A percentile compares a stretch with the other conserved stretches of the same genome.
phyloP scores from a whole-genome alignment of 495 filamentous ascomycete species.

The Cercophora newfieldiana region DNA sequence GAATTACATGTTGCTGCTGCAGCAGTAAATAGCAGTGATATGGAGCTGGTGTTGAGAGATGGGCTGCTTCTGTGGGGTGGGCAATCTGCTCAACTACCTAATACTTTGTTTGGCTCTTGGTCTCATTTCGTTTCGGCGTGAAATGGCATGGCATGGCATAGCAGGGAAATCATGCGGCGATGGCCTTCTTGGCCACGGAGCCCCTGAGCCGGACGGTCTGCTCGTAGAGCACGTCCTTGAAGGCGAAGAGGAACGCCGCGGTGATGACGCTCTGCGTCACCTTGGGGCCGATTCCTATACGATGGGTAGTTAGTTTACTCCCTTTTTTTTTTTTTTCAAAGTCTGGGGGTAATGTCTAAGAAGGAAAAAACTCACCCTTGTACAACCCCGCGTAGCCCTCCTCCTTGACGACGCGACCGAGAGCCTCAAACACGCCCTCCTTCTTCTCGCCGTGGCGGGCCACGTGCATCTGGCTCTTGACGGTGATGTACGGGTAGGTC shows the following conservation, averaged over 20 bases:
- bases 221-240: constrained; percentile 81
- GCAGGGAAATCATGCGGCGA: constrained; percentile 34
- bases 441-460: constrained; percentile 63
- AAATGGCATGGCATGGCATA: not conserved
- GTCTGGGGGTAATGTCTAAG: not conserved
- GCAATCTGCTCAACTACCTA: too few relatives aligned
- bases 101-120: not conserved
- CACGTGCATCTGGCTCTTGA: constrained; percentile 96
- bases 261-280: constrained; percentile 95
- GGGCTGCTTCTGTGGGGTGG: not conserved
- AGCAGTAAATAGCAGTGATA: not conserved
- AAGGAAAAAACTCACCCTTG: constrained; percentile 63
- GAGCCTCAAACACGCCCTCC: constrained; percentile 69
- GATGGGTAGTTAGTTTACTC: constrained; percentile 1
- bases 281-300: constrained; percentile 89
- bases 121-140: not conserved
- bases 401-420: constrained; percentile 77
- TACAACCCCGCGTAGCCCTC: constrained; percentile 91
- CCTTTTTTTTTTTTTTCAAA: not conserved
- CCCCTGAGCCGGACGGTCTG: constrained; percentile 51
- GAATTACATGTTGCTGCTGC: not conserved
- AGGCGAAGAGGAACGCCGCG: constrained; percentile 94
- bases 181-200: constrained; percentile 41
- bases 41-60: not conserved
- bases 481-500: constrained; percentile 97